Evolutionary conservation across 2,329 filamentous ascomycete species (phyloP).

Genomic region (Cercospora sp.): DNA sequence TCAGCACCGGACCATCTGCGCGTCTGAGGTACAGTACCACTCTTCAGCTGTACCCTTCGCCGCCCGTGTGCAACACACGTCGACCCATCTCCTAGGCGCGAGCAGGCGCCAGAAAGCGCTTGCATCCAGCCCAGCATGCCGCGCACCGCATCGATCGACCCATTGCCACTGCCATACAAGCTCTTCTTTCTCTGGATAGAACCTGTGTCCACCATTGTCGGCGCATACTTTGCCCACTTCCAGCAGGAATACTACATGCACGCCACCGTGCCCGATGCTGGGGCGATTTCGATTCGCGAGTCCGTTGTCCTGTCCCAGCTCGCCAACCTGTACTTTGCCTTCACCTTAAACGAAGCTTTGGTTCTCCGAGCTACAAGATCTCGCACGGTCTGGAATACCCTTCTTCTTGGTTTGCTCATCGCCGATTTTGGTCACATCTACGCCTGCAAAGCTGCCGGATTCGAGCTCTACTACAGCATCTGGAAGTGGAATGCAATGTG

Average conservation of each 20-base stretch:
- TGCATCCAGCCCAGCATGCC: constrained; percentile 4
- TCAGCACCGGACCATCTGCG: neutral
- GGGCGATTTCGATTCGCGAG: constrained; percentile 57
- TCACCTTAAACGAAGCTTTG: constrained; percentile 74
- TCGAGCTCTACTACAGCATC: constrained; percentile 47
- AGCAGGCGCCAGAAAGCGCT: neutral
- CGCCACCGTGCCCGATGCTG: constrained; percentile 44
- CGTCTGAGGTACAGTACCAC: neutral
- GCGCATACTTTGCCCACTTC: constrained; percentile 56
- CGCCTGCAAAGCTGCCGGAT: constrained; percentile 61
- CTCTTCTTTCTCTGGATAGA: constrained; percentile 76
- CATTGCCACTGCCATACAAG: constrained; percentile 63
- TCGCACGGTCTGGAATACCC: constrained; percentile 66
- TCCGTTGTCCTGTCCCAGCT: constrained; percentile 69
- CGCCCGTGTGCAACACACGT: neutral
- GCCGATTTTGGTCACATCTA: constrained; percentile 78
- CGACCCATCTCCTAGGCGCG: neutral
- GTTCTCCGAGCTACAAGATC: constrained; percentile 70
- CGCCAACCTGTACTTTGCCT: constrained; percentile 74
- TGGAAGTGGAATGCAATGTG: constrained; percentile 41
- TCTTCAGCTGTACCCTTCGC: neutral
- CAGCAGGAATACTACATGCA: constrained; percentile 59
- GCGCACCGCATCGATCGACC: constrained; percentile 9
- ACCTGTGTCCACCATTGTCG: constrained; percentile 55
- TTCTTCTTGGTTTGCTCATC: constrained; percentile 67